A percentile compares a stretch with the other conserved stretches of the same genome.
phyloP scores from a whole-genome alignment of 129 eudicot genomes.

The Flaveria brownii region DNA sequence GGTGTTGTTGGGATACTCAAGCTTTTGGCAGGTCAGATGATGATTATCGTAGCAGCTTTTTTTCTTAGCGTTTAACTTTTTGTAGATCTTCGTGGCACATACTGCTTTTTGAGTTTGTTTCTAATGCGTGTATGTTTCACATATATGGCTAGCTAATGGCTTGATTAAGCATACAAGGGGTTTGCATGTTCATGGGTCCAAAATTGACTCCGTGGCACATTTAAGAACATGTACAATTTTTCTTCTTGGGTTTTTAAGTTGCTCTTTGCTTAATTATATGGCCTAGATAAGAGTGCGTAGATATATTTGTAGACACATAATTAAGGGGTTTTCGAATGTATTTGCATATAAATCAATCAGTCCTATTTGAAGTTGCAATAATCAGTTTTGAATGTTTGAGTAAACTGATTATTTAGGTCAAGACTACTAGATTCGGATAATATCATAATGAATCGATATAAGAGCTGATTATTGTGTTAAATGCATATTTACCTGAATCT shows the following conservation, averaged over 20 bases:
- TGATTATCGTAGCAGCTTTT: not conserved
- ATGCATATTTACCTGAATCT: too few relatives aligned
- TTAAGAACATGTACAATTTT: not conserved
- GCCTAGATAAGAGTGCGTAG: not conserved
- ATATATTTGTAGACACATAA: not conserved
- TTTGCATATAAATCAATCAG: not conserved
- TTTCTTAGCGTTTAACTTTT: not conserved
- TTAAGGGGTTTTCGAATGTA: not conserved
- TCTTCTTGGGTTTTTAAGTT: constrained; percentile 1
- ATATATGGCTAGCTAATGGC: not conserved
- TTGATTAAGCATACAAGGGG: constrained; percentile 5
- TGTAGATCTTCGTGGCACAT: not conserved
- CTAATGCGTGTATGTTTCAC: not conserved
- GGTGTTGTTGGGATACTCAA: constrained; percentile 87
- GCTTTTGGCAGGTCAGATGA: constrained; percentile 76
- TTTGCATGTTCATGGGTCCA: not conserved
- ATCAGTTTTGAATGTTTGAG: not conserved
- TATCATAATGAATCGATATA: not conserved
- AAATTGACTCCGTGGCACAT: not conserved
- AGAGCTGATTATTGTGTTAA: not conserved
- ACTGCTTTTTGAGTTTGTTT: constrained; percentile 16
- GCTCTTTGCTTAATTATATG: constrained; percentile 2
- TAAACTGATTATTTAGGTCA: not conserved
- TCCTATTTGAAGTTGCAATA: not conserved
- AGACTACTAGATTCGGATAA: not conserved